Percentiles rank a stretch among this genome's conserved stretches.
phyloP scores from a whole-genome alignment of 805 yeast genomes.

The Yarrowia divulgata region DNA sequence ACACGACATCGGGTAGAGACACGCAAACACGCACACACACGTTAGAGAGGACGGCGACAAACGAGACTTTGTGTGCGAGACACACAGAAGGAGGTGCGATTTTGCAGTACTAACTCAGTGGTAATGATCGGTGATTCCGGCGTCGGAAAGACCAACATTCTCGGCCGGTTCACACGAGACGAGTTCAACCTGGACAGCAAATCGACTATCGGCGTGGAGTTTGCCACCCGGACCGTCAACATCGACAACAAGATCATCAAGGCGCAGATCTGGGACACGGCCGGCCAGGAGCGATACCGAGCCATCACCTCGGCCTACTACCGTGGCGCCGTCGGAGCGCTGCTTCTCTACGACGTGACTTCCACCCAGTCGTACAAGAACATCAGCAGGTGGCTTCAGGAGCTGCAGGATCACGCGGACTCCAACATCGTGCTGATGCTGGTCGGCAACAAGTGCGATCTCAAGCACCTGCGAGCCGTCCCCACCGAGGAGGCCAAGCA shows the following conservation, averaged over 20 bases:
- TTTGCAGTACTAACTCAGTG: slow-evolving; percentile 53
- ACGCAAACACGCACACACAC: neutral
- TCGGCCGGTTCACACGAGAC: slow-evolving; percentile 92
- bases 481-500: slow-evolving; percentile 96
- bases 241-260: slow-evolving; percentile 95
- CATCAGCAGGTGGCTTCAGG: slow-evolving; percentile 91
- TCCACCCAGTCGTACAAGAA: slow-evolving; percentile 91
- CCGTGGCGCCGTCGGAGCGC: slow-evolving; percentile 97
- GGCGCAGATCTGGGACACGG: slow-evolving; percentile 99
- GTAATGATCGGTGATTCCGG: slow-evolving; percentile 97
- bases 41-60: neutral
- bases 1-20: too few relatives aligned
- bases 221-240: slow-evolving; percentile 94
- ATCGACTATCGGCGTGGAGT: slow-evolving; percentile 97
- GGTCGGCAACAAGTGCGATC: slow-evolving; percentile 95
- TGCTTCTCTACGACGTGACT: slow-evolving; percentile 93
- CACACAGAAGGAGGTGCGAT: neutral
- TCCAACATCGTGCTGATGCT: slow-evolving; percentile 94
- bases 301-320: slow-evolving; percentile 97
- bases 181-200: slow-evolving; percentile 94
- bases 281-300: slow-evolving; percentile 98
- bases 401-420: slow-evolving; percentile 95
- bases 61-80: too few relatives aligned
- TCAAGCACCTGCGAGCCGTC: slow-evolving; percentile 90
- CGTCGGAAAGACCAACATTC: slow-evolving; percentile 93